Evolutionary conservation across 352 stramenopile genomes (phyloP).

Genomic region (Aphanomyces cochlioides): DNA sequence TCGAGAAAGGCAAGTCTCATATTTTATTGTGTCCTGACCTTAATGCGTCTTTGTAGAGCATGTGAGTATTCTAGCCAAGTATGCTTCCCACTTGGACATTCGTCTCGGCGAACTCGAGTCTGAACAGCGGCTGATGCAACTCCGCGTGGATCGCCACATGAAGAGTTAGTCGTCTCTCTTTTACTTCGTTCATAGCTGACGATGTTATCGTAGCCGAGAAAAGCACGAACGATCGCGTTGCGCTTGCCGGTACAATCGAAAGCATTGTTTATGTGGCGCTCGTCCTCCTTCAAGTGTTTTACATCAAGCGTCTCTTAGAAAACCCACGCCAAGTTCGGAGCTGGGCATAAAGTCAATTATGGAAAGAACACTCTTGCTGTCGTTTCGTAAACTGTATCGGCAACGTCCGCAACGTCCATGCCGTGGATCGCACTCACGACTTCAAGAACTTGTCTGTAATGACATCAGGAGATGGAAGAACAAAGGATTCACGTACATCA

Average conservation of each 20-base stretch:
- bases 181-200: background rate
- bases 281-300: slow-evolving; percentile 67
- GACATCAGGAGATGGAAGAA: background rate
- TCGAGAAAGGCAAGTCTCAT: slow-evolving; percentile 52
- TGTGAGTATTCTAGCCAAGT: slow-evolving; percentile 76
- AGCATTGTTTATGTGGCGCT: slow-evolving; percentile 66
- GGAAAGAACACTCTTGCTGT: slow-evolving; percentile 67
- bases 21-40: slow-evolving; percentile 3
- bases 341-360: slow-evolving; percentile 45
- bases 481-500: slow-evolving; percentile 76
- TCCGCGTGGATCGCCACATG: slow-evolving; percentile 70
- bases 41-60: slow-evolving; percentile 44
- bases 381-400: slow-evolving; percentile 50
- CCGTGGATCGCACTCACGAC: slow-evolving; percentile 64
- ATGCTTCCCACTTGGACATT: slow-evolving; percentile 73
- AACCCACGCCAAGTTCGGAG: slow-evolving; percentile 45
- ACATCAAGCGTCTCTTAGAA: slow-evolving; percentile 74
- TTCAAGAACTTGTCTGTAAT: slow-evolving; percentile 74
- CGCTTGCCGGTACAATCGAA: slow-evolving; percentile 69
- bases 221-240: slow-evolving; percentile 68
- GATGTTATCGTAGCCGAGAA: slow-evolving; percentile 52
- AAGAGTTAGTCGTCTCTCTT: slow-evolving; percentile 41
- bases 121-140: slow-evolving; percentile 68
- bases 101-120: slow-evolving; percentile 75
- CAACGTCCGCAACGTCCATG: slow-evolving; percentile 48